A percentile compares a stretch with the other conserved stretches of the same genome.
These are phyloP conservation scores for Pittosporum tobira DNA, from an alignment of 129 eudicot species.

Conservation along the genomic window DNA sequence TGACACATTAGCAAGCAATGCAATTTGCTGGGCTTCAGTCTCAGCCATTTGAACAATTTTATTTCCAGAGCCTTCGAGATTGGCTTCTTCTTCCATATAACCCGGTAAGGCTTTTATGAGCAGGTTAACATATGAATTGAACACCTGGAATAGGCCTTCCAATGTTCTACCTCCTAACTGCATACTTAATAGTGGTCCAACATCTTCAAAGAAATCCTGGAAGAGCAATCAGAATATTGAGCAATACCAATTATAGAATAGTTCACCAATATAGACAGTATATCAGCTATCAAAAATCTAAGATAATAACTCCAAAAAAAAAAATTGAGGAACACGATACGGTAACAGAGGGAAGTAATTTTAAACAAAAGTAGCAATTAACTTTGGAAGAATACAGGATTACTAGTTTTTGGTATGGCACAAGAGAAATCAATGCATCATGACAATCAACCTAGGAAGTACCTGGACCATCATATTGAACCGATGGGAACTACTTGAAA, in stretches of 20 bases:
- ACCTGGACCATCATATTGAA: slow-evolving; percentile 97
- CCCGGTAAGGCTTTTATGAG: slow-evolving; percentile 92
- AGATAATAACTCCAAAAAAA: too few species aligned
- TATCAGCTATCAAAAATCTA: too few species aligned
- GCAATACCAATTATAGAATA: neutral
- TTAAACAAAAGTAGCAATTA: neutral
- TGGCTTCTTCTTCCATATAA: slow-evolving; percentile 83
- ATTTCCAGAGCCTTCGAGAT: slow-evolving; percentile 60
- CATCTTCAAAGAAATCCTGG: slow-evolving; percentile 97
- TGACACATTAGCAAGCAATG: slow-evolving; percentile 94
- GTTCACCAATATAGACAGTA: neutral
- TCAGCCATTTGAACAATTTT: slow-evolving; percentile 91
- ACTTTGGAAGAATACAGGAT: too few species aligned
- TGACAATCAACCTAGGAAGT: neutral
- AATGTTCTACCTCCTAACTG: slow-evolving; percentile 88
- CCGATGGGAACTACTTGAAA: slow-evolving; percentile 95
- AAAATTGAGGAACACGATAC: neutral
- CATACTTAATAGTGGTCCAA: slow-evolving; percentile 88
- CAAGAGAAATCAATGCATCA: neutral
- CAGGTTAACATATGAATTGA: slow-evolving; percentile 62
- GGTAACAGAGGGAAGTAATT: too few species aligned
- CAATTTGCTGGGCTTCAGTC: slow-evolving; percentile 90
- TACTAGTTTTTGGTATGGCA: neutral
- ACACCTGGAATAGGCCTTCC: slow-evolving; percentile 86
- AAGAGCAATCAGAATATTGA: slow-evolving; percentile 7